Evolutionary conservation across 345 rosid species (phyloP).

Genomic region (Nasturtium officinale): DNA sequence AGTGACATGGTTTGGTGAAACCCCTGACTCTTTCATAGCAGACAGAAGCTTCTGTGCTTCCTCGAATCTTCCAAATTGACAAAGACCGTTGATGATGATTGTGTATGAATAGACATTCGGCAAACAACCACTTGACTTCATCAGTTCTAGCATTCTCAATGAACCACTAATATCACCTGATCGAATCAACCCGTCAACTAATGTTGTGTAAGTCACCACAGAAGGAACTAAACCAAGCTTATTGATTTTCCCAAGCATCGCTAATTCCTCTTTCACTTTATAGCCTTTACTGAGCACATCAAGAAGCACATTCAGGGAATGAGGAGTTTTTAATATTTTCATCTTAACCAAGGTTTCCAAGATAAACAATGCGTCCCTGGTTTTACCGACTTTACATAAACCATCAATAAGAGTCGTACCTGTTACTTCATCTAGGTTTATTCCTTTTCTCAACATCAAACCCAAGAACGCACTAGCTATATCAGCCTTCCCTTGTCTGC

Average conservation of each 20-base stretch:
- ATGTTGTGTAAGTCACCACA: slow-evolving; percentile 53
- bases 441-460: slow-evolving; percentile 51
- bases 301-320: slow-evolving; percentile 49
- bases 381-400: slow-evolving; percentile 45
- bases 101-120: slow-evolving; percentile 57
- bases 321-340: slow-evolving; percentile 43
- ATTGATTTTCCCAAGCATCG: slow-evolving; percentile 49
- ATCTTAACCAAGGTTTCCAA: slow-evolving; percentile 42
- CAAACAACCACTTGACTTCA: slow-evolving; percentile 51
- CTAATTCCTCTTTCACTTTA: slow-evolving; percentile 47
- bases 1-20: slow-evolving; percentile 52
- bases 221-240: slow-evolving; percentile 55
- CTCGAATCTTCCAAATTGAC: slow-evolving; percentile 47
- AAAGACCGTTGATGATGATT: slow-evolving; percentile 52
- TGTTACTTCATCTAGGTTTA: slow-evolving; percentile 49
- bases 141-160: slow-evolving; percentile 41
- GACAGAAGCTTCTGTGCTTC: slow-evolving; percentile 49
- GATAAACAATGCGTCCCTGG: slow-evolving; percentile 43
- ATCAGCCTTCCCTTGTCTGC: slow-evolving; percentile 45
- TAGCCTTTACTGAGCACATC: slow-evolving; percentile 50
- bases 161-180: slow-evolving; percentile 44
- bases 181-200: slow-evolving; percentile 49
- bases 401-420: slow-evolving; percentile 56
- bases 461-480: slow-evolving; percentile 44
- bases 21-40: slow-evolving; percentile 48